Percentiles rank a stretch among this genome's conserved stretches.
Conservation (phyloP, 371 early-diverging fungal species). For the Mucor indicus region DNA sequence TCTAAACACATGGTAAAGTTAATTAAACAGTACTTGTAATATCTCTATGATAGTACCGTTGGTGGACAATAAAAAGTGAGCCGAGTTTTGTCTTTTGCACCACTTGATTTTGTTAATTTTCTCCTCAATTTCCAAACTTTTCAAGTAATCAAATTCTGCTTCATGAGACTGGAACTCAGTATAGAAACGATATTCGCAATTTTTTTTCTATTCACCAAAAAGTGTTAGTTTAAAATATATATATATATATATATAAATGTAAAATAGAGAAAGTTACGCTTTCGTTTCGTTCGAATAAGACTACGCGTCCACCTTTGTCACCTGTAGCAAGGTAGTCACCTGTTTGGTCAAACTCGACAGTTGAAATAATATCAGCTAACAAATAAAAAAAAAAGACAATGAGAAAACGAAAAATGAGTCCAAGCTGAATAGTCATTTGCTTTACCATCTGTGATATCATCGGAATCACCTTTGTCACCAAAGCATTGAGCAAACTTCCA, state of each 20-base stretch:
- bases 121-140: slow-evolving; percentile 94
- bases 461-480: slow-evolving; percentile 97
- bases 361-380: slow-evolving; percentile 93
- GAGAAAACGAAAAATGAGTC: too few relatives aligned
- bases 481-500: slow-evolving; percentile 99
- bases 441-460: slow-evolving; percentile 96
- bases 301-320: slow-evolving; percentile 90
- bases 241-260: not conserved
- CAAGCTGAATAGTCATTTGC: too few relatives aligned
- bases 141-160: slow-evolving; percentile 95
- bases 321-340: slow-evolving; percentile 92
- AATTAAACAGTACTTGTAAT: too few relatives aligned
- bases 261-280: not conserved
- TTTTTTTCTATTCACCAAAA: slow-evolving; percentile 76
- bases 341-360: slow-evolving; percentile 94
- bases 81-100: slow-evolving; percentile 79
- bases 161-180: slow-evolving; percentile 96
- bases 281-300: slow-evolving; percentile 84
- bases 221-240: not conserved
- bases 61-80: slow-evolving; percentile 87
- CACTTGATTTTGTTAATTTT: slow-evolving; percentile 95
- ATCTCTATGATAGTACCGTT: too few relatives aligned
- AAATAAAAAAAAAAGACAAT: too few relatives aligned
- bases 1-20: slow-evolving; percentile 45
- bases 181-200: slow-evolving; percentile 90